phyloP scores from a whole-genome alignment of 352 stramenopile genomes.

The Globisporangium acanthophoron region DNA sequence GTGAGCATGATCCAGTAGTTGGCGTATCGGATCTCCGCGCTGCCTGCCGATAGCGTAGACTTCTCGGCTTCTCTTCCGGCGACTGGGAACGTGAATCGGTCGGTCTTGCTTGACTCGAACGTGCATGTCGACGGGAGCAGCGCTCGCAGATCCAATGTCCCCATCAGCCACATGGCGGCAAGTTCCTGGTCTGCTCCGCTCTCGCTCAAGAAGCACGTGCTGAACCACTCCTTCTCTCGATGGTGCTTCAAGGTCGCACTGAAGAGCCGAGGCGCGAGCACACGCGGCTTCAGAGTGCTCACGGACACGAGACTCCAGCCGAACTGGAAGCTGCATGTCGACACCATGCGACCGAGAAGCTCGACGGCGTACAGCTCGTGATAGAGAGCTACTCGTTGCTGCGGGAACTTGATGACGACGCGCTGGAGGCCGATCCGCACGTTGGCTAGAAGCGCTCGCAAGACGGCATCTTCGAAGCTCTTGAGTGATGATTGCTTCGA shows the following conservation, averaged over 20 bases:
- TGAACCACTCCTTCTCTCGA: conserved; percentile 58
- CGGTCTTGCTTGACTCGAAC: conserved; percentile 2
- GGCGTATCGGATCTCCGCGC: conserved; percentile 27
- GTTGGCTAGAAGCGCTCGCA: conserved; percentile 25
- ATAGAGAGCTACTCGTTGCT: conserved; percentile 19
- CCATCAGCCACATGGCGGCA: conserved; percentile 49
- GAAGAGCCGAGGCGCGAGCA: conserved; percentile 56
- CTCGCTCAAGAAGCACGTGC: conserved; percentile 55
- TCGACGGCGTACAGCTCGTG: conserved; percentile 67
- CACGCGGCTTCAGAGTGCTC: conserved; percentile 32
- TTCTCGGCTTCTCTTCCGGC: not conserved
- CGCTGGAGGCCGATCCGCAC: conserved; percentile 45
- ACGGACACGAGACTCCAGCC: conserved; percentile 44
- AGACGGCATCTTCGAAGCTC: conserved; percentile 17
- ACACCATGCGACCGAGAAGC: conserved; percentile 53
- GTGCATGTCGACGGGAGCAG: conserved; percentile 16
- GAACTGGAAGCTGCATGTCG: conserved; percentile 55
- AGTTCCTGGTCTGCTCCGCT: conserved; percentile 50
- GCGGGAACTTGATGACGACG: conserved; percentile 48
- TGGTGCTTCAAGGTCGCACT: conserved; percentile 53
- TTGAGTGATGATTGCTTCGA: conserved; percentile 11
- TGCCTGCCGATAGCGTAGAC: not conserved
- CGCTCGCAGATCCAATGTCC: conserved; percentile 53
- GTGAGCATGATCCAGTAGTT: conserved; percentile 71
- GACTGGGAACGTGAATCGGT: conserved; percentile 20